Evolutionary conservation across 768 basidiomycete genomes (phyloP), one percentile per base, ranked within the genome.

Genomic region (Brasilioporus rufonigricans): DNA sequence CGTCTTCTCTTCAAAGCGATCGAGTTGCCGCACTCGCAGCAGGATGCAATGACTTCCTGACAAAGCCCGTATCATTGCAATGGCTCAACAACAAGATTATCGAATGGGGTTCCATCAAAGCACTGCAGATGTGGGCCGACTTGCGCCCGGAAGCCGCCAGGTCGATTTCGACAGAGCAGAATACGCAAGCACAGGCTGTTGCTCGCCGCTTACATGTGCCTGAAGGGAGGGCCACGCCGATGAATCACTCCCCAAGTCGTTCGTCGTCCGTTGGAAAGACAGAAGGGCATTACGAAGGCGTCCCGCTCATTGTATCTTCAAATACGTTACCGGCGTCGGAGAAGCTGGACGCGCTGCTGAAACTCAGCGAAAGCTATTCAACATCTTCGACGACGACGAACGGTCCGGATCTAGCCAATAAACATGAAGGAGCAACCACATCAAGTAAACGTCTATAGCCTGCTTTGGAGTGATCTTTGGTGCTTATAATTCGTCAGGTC

Each of bases 41-140:
- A 2, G 97, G 97, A 7, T 99, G 97, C 74, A 98, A 99, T 64
- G 97, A 99, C 70, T 99, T 98, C 74, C 72, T 99, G 46, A 98
- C 95, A 39, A 99, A 99, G 66, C 97, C 97, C 0, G 96, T 99
- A 29, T 93, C 91, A 8, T 77, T 97, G 27, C 79, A 88, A 43
- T 99, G 97, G 97, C 77, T 99, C 48, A 93, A 98, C 69, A 91
- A 87, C 76, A 99, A 99, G 77, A 95, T 98, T 67, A 91, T 96
- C 57, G 97, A 99, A 71, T 99, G 97, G 97, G 97, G 97, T 0
- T 96, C 93, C 4, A 98, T 99, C 74, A 93, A 93, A 68, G 91
- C 90, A 6, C 67, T 93, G 53, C 90, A 93, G 67, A 93, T 92
- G 89, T 93, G 90, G 87, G 91, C 91, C 12, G 91, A 92, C 66